Percentiles rank a stretch among this genome's conserved stretches.
These are phyloP conservation scores for Mycena latifolia DNA, from an alignment of 768 basidiomycete genomes.

Conservation along the genomic window DNA sequence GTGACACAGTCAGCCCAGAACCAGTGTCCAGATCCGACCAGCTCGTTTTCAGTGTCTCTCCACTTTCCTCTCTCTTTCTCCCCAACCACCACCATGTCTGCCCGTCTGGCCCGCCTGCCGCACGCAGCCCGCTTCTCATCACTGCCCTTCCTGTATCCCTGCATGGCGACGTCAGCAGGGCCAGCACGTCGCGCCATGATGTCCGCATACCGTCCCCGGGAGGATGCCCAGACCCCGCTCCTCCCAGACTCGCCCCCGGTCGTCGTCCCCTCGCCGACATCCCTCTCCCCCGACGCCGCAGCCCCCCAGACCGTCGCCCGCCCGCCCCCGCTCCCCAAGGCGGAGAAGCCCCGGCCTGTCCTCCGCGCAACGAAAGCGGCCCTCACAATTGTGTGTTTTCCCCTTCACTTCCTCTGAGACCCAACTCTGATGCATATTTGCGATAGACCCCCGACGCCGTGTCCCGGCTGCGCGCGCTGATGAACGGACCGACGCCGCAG, in stretches of 20 bases:
- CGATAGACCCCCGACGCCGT: conserved; percentile 85
- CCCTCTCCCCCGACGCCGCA: conserved; percentile 68
- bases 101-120: conserved; percentile 42
- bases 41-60: too few species aligned
- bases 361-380: conserved; percentile 84
- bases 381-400: conserved; percentile 69
- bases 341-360: conserved; percentile 72
- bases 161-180: conserved; percentile 47
- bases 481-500: conserved; percentile 88
- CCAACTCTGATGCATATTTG: not conserved
- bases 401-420: not conserved
- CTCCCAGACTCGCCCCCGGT: conserved; percentile 64
- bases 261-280: conserved; percentile 59
- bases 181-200: conserved; percentile 72
- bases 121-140: conserved; percentile 48
- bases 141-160: conserved; percentile 47
- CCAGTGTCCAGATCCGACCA: too few species aligned
- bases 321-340: conserved; percentile 77
- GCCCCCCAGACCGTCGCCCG: conserved; percentile 81
- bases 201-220: conserved; percentile 66
- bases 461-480: conserved; percentile 74
- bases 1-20: not conserved
- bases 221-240: conserved; percentile 39
- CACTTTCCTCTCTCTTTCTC: conserved; percentile 24
- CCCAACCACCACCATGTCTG: conserved; percentile 47